Evolutionary conservation across 164 flowering plant genomes (phyloP).

Genomic region (Umbellularia californica): DNA sequence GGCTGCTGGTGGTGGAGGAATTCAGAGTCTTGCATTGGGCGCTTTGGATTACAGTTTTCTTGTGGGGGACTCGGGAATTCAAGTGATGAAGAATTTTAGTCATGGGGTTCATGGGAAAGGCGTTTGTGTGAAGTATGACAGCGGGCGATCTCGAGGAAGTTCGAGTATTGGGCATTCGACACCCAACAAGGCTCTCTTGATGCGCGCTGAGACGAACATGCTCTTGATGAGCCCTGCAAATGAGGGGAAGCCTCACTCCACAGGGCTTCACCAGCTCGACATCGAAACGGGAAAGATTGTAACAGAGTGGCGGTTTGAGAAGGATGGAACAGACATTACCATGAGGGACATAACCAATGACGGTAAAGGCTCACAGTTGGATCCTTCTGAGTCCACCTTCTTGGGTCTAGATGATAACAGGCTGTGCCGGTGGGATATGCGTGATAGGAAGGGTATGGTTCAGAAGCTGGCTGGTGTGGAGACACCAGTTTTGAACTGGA

Average conservation of each 20-base stretch:
- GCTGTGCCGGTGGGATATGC: conserved; percentile 98
- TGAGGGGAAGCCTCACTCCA: conserved; percentile 56
- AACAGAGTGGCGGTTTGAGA: conserved; percentile 81
- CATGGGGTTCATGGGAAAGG: conserved; percentile 98
- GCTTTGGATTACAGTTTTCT: conserved; percentile 95
- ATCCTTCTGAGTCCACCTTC: conserved; percentile 88
- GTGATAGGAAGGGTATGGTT: conserved; percentile 83
- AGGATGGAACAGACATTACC: conserved; percentile 76
- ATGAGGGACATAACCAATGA: conserved; percentile 92
- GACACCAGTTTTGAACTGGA: conserved; percentile 83
- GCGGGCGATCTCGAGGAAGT: conserved; percentile 1
- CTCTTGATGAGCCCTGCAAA: conserved; percentile 70
- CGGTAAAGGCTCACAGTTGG: conserved; percentile 80
- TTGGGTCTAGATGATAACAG: conserved; percentile 90
- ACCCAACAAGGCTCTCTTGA: conserved; percentile 73
- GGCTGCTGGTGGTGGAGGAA: conserved; percentile 57
- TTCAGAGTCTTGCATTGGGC: conserved; percentile 93
- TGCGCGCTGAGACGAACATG: conserved; percentile 94
- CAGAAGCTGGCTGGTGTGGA: conserved; percentile 50
- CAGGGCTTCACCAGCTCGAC: conserved; percentile 81
- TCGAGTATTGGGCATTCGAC: conserved; percentile 30
- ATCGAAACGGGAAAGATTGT: conserved; percentile 92
- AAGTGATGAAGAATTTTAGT: conserved; percentile 85
- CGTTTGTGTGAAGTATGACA: conserved; percentile 58
- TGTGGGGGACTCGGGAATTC: conserved; percentile 80